Evolutionary conservation across 352 stramenopile genomes (phyloP), one percentile per base, ranked within the genome.

Genomic region (Phytopythium boreale): DNA sequence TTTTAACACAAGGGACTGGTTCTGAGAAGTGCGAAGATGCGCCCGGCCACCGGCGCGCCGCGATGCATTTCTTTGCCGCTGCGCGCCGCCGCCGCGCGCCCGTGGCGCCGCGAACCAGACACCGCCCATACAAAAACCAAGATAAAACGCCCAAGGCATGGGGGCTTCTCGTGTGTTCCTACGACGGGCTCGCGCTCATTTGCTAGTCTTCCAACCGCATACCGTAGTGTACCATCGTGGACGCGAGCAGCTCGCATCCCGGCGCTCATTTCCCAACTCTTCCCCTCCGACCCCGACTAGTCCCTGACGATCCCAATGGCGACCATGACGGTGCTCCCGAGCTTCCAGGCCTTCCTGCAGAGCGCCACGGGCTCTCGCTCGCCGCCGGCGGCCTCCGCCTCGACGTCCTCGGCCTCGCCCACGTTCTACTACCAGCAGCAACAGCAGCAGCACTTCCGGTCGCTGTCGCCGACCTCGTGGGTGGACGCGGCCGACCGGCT

Each of bases 321-420:
- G 12, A 24, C 71, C 63, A 73, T 82, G 72, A 80, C 73, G 22
- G 57, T 83, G 27, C 64, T 88, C 37, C 79, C 79, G 27, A 84
- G 73, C 61, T 88, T 88, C 68, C 75, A 88, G 62, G 71, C 70
- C 24, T 88, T 88, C 68, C 59, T 88, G 39, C 68, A 77, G 61
- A 81, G 69, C 51, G 70, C 79, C 24, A 64, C 66, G 31, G 69
- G 69, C 34, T 56, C 46, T 34, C 73, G 61, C 67, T 75, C 37
- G 56, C 74, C 59, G 53, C 61, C 10, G 51, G 36, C 41, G 43
- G 44, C 19, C 31, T 68, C 63, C 55, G 41, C 59, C 19, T 51
- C 57, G 31, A 24, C 64, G 49, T 63, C n/a, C 3, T 39, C 56
- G 27, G n/a, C 47, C 56, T 46, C 64, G 60, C 37, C 29, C 44